Base-by-base conservation (phyloP, 495 filamentous ascomycete genomes). In the Aspergillus saccharolyticus region DNA sequence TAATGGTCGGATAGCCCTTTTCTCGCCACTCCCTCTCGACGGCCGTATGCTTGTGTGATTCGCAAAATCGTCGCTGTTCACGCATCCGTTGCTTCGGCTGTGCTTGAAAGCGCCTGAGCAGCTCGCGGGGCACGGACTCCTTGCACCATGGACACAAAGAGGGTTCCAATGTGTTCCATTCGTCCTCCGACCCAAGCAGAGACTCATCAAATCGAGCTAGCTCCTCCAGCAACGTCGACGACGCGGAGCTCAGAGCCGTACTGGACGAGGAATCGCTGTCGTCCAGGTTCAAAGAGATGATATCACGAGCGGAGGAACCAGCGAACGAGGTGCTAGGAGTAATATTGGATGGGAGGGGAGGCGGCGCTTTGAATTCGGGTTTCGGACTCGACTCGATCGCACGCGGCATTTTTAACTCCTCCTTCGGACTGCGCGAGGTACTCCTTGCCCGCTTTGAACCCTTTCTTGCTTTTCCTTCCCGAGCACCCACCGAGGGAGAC, bases 1-100 rank as follows among this genome's bases (percentile, higher is more conserved):
- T 70, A 60, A 97, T 92, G 0, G 74, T 67, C 2, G 93, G 94
- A 69, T 95, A 97, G 1, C 83, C 83, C 42, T 78, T 80, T 12
- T 75, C 63, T 15, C 60, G 61, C 85, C 90, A 96, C 51, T 83
- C 73, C 4, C 77, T 66, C 53, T 77, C 63, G 9, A 89, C 88
- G 4, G 80, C 75, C 5, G 68, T 60, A 19, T 74, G 74, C 59
- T 84, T 83, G 71, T 97, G 93, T 0, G 79, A 75, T 21, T 79
- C 71, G 70, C 93, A 97, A 70, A 97, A 96, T 43, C 61, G 54
- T 43, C 73, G 67, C 66, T 90, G 85, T 24, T 83, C 75, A 14
- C 80, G 80, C 44, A 88, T 72, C 12, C 80, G 86, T 66, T 85
- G 81, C 20, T 74, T 74, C 0, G 75, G 74, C 39, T 71, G 66